These are phyloP conservation scores for Fusarium sp. DNA, from an alignment of 2,329 filamentous ascomycete genomes.

Conservation along the genomic window DNA sequence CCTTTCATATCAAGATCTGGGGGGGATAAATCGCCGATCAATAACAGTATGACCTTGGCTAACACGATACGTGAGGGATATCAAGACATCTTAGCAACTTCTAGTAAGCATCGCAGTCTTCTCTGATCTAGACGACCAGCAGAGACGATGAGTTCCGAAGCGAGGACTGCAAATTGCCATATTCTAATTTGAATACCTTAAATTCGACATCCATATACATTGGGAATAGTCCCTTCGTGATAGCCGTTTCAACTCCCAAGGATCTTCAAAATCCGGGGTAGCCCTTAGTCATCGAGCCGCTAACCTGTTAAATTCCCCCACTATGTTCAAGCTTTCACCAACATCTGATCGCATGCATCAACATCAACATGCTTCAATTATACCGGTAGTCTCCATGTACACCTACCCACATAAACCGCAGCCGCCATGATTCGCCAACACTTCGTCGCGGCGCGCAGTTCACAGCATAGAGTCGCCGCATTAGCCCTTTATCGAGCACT, in stretches of 20 bases:
- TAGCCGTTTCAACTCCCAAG: background rate
- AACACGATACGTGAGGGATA: background rate
- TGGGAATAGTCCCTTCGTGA: background rate
- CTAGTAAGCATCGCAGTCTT: background rate
- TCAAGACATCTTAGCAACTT: background rate
- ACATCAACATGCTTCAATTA: conserved; percentile 17
- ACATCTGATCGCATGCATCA: background rate
- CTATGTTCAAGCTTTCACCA: background rate
- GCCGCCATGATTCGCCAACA: conserved; percentile 42
- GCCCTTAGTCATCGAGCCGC: conserved; percentile 24
- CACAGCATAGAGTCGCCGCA: conserved; percentile 65
- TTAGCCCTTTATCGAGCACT: conserved; percentile 79
- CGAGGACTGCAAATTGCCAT: background rate
- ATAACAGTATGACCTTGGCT: background rate
- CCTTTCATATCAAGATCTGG: background rate
- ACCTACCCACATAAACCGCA: background rate
- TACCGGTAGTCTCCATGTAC: background rate
- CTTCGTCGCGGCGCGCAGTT: conserved; percentile 60
- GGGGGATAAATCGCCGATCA: too few species aligned
- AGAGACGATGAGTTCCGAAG: background rate
- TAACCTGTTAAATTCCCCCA: conserved; percentile 20
- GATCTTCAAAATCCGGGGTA: conserved; percentile 27
- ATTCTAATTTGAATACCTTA: background rate
- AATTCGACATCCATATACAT: background rate
- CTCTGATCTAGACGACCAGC: background rate